phyloP scores from a whole-genome alignment of 352 stramenopile species.

The Vaucheria bursata region DNA sequence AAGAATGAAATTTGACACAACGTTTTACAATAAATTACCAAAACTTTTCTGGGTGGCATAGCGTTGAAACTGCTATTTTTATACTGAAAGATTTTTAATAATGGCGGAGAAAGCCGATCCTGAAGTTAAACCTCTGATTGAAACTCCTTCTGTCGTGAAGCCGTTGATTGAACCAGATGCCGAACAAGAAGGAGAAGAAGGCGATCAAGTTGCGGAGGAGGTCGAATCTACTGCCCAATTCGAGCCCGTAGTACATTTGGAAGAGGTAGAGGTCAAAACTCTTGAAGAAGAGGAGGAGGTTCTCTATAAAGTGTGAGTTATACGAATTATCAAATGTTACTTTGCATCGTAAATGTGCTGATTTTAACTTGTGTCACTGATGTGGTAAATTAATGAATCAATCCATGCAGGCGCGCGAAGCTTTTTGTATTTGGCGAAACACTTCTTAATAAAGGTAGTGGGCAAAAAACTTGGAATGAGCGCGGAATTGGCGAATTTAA shows the following conservation, averaged over 20 bases:
- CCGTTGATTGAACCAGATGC: conserved; percentile 2
- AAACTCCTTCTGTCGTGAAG: neutral
- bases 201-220: conserved; percentile 22
- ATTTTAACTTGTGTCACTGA: neutral
- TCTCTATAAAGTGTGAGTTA: conserved; percentile 72
- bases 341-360: neutral
- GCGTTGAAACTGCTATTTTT: too few species aligned
- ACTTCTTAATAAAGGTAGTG: conserved; percentile 91
- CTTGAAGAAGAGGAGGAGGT: conserved; percentile 94
- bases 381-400: too few species aligned
- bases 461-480: conserved; percentile 94
- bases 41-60: too few species aligned
- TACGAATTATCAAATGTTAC: neutral
- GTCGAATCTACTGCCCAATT: conserved; percentile 53
- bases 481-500: conserved; percentile 88
- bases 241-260: conserved; percentile 62
- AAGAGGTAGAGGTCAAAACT: conserved; percentile 89
- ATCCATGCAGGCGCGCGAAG: conserved; percentile 81
- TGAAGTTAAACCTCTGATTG: neutral
- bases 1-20: neutral
- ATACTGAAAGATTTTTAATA: too few species aligned
- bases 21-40: too few species aligned
- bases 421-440: conserved; percentile 93
- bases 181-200: conserved; percentile 15
- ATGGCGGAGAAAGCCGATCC: neutral